Evolutionary conservation across 306 rosid genomes (phyloP).

Genomic region (Nissolia schottii): DNA sequence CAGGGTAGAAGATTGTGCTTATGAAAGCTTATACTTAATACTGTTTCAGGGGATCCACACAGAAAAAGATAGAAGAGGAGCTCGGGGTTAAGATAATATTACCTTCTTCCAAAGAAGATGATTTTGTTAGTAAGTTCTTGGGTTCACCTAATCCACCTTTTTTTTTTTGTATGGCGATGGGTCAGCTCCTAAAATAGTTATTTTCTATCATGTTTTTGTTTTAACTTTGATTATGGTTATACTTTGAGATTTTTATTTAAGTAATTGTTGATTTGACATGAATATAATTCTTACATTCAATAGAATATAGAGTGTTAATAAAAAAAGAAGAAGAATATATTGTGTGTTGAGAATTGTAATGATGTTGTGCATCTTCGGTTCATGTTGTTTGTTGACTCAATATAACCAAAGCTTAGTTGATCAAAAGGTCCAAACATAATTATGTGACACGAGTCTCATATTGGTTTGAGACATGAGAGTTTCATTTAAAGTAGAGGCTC

Average conservation of each 20-base stretch:
- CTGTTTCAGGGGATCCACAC: slow-evolving; percentile 66
- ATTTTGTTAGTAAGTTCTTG: slow-evolving; percentile 58
- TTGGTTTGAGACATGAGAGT: not conserved
- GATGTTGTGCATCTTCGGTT: not conserved
- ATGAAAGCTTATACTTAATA: slow-evolving; percentile 14
- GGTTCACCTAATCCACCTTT: not conserved
- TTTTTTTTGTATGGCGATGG: not conserved
- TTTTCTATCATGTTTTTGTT: not conserved
- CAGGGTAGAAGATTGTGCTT: slow-evolving; percentile 27
- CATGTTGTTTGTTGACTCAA: not conserved
- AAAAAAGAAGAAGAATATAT: too few species aligned
- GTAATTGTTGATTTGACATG: not conserved
- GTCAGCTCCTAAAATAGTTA: slow-evolving; percentile 18
- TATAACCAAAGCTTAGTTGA: not conserved
- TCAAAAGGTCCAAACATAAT: not conserved
- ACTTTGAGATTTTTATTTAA: slow-evolving; percentile 7
- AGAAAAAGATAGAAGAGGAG: slow-evolving; percentile 68
- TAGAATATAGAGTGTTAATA: too few species aligned
- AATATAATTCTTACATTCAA: not conserved
- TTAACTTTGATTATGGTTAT: slow-evolving; percentile 7
- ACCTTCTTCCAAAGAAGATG: slow-evolving; percentile 65
- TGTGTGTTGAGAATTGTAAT: slow-evolving; percentile 4
- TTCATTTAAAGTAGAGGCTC: slow-evolving; percentile 9
- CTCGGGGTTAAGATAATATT: slow-evolving; percentile 64
- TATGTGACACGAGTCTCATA: slow-evolving; percentile 3